Evolutionary conservation across 1,284 basidiomycete species (phyloP), one percentile per base, ranked within the genome.

Genomic region (Abortiporus biennis): DNA sequence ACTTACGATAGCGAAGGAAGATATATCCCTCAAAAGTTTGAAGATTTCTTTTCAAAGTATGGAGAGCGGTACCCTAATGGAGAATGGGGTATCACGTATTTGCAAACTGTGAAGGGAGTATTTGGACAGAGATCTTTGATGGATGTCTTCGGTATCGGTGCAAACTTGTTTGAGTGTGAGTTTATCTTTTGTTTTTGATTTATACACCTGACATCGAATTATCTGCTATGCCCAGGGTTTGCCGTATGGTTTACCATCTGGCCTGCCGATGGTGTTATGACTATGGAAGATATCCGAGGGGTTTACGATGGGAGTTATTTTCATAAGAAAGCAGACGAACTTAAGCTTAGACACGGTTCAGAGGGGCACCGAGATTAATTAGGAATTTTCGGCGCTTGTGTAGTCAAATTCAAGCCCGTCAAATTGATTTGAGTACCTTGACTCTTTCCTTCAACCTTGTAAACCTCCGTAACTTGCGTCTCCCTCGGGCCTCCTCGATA

Each of bases 221-320:
- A n/a, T n/a, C n/a, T n/a, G n/a, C n/a, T n/a, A n/a, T n/a, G n/a
- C 30, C 56, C 75, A 68, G 72, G 49, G 61, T 13, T 60, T 70
- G 24, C 68, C 70, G 0, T 79, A 72, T 49, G 40, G 74, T 22
- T 40, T 76, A 37, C 51, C n/a, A n/a, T 78, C 15, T 71, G 66
- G 68, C 73, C 74, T 0, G 50, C 53, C 12, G 69, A 74, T 43
- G 68, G 72, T 4, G 48, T 64, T 29, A 55, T 78, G 51, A 65
- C 54, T 46, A 73, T 69, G 51, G 71, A 73, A 29, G 72, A 78
- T 44, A 55, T 77, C 4, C 65, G 65, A n/a, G 67, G 54, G n/a
- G 59, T 74, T 4, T 72, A 67, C 48, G 66, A 73, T 47, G 72
- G 59, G 3, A 59, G 57, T 40, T 54, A 57, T 35, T 61, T 61